Percentiles rank a stretch among this genome's conserved stretches.
Conservation (phyloP, 202 grass and related monocot genomes). For the Thinopyrum obtusiflorum region DNA sequence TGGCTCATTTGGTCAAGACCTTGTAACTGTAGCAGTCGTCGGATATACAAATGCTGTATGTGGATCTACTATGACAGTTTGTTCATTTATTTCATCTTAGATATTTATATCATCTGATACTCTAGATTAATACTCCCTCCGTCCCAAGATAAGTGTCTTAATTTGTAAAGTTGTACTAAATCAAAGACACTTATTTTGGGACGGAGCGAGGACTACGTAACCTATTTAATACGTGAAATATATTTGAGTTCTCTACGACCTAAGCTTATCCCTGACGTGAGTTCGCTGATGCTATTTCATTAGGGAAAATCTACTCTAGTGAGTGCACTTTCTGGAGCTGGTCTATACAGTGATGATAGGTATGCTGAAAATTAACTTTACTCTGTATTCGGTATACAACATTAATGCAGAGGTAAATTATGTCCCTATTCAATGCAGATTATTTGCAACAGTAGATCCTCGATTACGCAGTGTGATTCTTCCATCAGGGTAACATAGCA, state of each 20-base stretch:
- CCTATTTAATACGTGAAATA: not conserved
- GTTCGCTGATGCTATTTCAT: constrained; percentile 29
- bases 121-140: not conserved
- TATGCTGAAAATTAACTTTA: constrained; percentile 40
- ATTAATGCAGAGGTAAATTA: constrained; percentile 24
- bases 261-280: not conserved
- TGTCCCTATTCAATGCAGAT: constrained; percentile 47
- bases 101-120: constrained; percentile 4
- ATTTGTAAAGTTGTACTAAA: too few relatives aligned
- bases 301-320: constrained; percentile 97
- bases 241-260: constrained; percentile 26
- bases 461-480: constrained; percentile 88
- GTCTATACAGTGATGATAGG: constrained; percentile 89
- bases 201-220: not conserved
- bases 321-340: constrained; percentile 78
- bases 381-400: not conserved
- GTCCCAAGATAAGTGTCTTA: too few relatives aligned
- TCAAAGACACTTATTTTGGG: too few relatives aligned
- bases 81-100: constrained; percentile 31
- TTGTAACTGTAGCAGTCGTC: constrained; percentile 81
- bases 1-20: constrained; percentile 69
- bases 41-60: constrained; percentile 98
- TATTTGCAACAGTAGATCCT: constrained; percentile 98
- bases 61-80: constrained; percentile 31
- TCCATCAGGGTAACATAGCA: constrained; percentile 75